Conservation (phyloP, 1,284 basidiomycete species). For the Ganoderma meredithae region DNA sequence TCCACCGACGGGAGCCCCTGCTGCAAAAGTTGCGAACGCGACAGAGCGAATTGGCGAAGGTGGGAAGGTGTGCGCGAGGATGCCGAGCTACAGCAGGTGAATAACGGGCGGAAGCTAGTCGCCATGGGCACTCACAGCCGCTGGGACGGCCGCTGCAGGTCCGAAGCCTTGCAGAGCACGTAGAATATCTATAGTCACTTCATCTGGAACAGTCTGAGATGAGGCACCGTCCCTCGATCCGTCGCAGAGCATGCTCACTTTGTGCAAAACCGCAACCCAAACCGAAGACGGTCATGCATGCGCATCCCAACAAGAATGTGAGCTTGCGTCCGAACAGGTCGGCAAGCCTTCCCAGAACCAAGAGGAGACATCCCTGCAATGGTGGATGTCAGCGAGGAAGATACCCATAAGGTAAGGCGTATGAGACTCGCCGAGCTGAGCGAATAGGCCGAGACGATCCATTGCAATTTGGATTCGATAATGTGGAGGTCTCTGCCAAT, state of each 20-base stretch:
- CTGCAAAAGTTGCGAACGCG: slow-evolving; percentile 80
- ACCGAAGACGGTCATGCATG: slow-evolving; percentile 46
- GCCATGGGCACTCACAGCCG: slow-evolving; percentile 43
- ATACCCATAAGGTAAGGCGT: not conserved
- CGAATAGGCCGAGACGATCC: slow-evolving; percentile 65
- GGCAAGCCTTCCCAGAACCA: slow-evolving; percentile 64
- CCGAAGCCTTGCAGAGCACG: slow-evolving; percentile 78
- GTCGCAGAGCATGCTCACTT: slow-evolving; percentile 43
- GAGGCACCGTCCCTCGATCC: not conserved
- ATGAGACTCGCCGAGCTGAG: slow-evolving; percentile 48
- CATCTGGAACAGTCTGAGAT: slow-evolving; percentile 44
- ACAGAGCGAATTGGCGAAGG: slow-evolving; percentile 69
- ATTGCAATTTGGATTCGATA: slow-evolving; percentile 55
- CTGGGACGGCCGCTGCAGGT: slow-evolving; percentile 71
- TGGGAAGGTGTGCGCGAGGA: slow-evolving; percentile 79
- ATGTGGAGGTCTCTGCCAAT: slow-evolving; percentile 58
- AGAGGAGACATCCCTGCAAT: slow-evolving; percentile 61
- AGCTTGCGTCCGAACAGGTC: slow-evolving; percentile 65
- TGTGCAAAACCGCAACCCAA: slow-evolving; percentile 52
- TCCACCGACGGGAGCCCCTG: slow-evolving; percentile 83
- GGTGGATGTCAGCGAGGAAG: not conserved
- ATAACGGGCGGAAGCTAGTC: not conserved
- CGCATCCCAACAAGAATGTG: slow-evolving; percentile 58
- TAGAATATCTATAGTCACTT: slow-evolving; percentile 64
- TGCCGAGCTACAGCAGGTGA: slow-evolving; percentile 56